These are phyloP conservation scores for Styphnolobium japonicum DNA, from an alignment of 306 rosid species.

Conservation along the genomic window DNA sequence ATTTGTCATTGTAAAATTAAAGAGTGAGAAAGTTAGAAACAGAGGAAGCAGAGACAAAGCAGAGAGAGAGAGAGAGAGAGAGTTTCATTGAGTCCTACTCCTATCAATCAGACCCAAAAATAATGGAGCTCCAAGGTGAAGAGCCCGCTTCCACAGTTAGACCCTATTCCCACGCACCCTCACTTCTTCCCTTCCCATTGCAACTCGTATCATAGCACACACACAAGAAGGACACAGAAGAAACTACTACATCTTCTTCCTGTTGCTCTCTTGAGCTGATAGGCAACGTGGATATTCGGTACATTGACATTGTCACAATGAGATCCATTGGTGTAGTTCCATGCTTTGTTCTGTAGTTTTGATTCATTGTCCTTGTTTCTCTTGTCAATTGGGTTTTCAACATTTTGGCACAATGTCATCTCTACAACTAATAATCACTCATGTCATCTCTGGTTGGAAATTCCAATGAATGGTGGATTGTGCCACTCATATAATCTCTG, in stretches of 20 bases:
- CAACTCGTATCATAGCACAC: not conserved
- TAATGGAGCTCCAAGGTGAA: conserved; percentile 2
- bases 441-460: not conserved
- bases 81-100: not conserved
- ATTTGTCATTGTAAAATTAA: not conserved
- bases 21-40: not conserved
- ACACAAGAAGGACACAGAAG: not conserved
- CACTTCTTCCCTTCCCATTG: not conserved
- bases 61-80: not conserved
- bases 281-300: not conserved
- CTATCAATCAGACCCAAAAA: not conserved
- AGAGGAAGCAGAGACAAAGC: not conserved
- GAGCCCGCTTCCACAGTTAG: conserved; percentile 37
- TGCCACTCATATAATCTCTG: not conserved
- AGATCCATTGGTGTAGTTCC: not conserved
- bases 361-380: not conserved
- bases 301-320: not conserved
- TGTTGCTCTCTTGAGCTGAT: too few relatives aligned
- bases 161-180: conserved; percentile 34
- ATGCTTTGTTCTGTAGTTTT: not conserved
- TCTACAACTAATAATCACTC: not conserved
- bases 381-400: not conserved
- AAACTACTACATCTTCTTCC: not conserved
- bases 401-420: not conserved
- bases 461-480: not conserved